Evolutionary conservation across 805 yeast genomes (phyloP), one percentile per base, ranked within the genome.

Genomic region (Candida maris): DNA sequence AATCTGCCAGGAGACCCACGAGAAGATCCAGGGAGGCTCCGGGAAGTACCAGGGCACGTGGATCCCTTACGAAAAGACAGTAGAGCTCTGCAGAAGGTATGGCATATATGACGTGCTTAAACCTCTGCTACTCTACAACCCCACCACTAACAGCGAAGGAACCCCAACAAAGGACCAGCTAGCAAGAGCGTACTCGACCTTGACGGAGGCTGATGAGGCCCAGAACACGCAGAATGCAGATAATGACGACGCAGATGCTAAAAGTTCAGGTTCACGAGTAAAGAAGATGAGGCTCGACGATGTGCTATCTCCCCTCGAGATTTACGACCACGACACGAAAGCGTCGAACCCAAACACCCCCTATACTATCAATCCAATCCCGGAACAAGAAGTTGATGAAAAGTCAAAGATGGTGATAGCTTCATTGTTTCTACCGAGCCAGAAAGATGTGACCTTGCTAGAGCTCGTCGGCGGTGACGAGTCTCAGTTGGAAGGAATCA

Each of bases 31-130:
- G 56, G 85, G 85, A 23, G 86, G 85, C 1, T 75, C 79, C 44
- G 85, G 85, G n/a, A 77, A 77, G 48, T 78, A 76, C 56, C 85
- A 80, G 54, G 89, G 88, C 7, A 81, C 83, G 9, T 81, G 88
- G 86, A 67, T 79, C 27, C 85, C 88, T 4, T 71, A 70, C 46
- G 79, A 71, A 37, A 59, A 77, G 22, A 82, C 81, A 1, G 65
- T 71, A 9, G 69, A 73, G 25, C 67, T 82, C 59, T 79, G 83
- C 37, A 73, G 70, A 45, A 70, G 81, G 45, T 81, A 77, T 58
- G 74, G 75, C 16, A 77, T 79, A 15, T 70, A 66, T 34, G 79
- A 75, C 30, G 57, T 68, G 24, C 56, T 79, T 39, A 58, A 59
- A 41, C 81, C 83, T 4, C 59, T 79, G 36, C 62, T 77, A 23